These are phyloP conservation scores for Thyridium curvatum DNA, from an alignment of 2,329 filamentous ascomycete genomes.

Conservation along the genomic window DNA sequence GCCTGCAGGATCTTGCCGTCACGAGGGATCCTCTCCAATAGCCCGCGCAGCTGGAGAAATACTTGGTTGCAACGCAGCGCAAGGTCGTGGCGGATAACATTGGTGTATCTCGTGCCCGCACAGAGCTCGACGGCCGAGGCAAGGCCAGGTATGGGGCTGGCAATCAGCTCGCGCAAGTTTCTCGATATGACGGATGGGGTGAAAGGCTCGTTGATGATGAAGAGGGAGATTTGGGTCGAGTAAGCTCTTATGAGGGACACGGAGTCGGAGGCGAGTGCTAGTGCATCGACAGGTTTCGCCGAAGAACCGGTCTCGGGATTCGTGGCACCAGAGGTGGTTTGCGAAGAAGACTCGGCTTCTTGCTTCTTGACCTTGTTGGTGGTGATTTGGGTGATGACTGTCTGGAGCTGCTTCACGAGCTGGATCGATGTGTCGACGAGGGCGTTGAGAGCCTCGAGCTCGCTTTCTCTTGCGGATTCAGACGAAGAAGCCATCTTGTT, in stretches of 20 bases:
- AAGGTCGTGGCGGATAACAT: constrained; percentile 57
- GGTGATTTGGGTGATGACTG: constrained; percentile 32
- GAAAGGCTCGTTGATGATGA: constrained; percentile 82
- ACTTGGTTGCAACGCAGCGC: constrained; percentile 51
- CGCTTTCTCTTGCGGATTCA: neutral
- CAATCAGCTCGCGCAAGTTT: constrained; percentile 66
- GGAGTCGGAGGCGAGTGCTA: constrained; percentile 66
- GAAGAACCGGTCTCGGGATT: constrained; percentile 6
- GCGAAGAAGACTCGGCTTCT: neutral
- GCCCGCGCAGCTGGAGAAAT: constrained; percentile 53
- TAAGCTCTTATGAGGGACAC: constrained; percentile 73
- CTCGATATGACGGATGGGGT: constrained; percentile 68
- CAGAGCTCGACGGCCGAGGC: constrained; percentile 65
- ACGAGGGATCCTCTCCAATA: constrained; percentile 54
- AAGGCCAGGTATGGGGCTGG: constrained; percentile 67
- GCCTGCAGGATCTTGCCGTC: constrained; percentile 48
- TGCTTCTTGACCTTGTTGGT: constrained; percentile 14
- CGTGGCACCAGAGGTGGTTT: neutral
- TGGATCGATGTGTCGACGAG: constrained; percentile 28
- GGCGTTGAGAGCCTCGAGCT: constrained; percentile 28
- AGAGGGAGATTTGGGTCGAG: constrained; percentile 78
- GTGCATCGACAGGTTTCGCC: constrained; percentile 37
- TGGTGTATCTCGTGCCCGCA: constrained; percentile 54
- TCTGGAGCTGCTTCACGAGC: constrained; percentile 36
- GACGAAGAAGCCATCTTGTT: constrained; percentile 3